These are phyloP conservation scores for Chalara sp. DNA, from an alignment of 2,329 filamentous ascomycete genomes.

Conservation along the genomic window DNA sequence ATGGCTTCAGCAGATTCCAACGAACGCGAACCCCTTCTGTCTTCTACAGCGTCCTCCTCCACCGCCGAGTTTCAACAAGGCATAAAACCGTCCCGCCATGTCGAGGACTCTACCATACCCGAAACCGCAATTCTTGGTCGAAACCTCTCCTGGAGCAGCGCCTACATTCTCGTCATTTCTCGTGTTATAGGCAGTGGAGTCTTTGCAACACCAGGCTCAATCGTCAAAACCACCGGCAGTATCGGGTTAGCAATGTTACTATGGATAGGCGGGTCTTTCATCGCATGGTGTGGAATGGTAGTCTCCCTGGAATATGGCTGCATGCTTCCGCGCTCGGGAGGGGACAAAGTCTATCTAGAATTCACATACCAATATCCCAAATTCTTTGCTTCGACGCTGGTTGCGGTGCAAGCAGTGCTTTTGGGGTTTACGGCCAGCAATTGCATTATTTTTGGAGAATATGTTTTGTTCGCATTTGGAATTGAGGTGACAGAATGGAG, in stretches of 20 bases:
- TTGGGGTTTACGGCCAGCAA: slow-evolving; percentile 46
- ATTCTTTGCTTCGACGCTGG: slow-evolving; percentile 45
- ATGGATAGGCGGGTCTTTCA: slow-evolving; percentile 43
- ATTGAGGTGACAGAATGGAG: slow-evolving; percentile 36
- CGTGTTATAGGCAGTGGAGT: slow-evolving; percentile 22
- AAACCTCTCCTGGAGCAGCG: slow-evolving; percentile 19
- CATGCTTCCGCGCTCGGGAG: slow-evolving; percentile 39
- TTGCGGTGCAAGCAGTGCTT: slow-evolving; percentile 42
- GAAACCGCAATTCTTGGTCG: slow-evolving; percentile 53
- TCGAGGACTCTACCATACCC: slow-evolving; percentile 50
- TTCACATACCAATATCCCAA: slow-evolving; percentile 44
- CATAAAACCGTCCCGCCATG: slow-evolving; percentile 9
- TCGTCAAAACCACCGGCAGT: slow-evolving; percentile 60
- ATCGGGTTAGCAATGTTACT: slow-evolving; percentile 47
- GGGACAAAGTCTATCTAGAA: slow-evolving; percentile 48
- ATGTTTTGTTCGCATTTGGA: slow-evolving; percentile 39
- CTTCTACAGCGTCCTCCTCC: slow-evolving; percentile 3
- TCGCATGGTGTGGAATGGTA: slow-evolving; percentile 36
- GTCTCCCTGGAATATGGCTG: slow-evolving; percentile 40
- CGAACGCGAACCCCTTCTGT: slow-evolving; percentile 7
- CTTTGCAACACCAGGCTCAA: slow-evolving; percentile 50
- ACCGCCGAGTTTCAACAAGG: slow-evolving; percentile 1
- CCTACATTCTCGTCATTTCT: slow-evolving; percentile 24
- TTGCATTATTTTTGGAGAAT: slow-evolving; percentile 44
- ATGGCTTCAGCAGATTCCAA: too few relatives aligned